Conservation (phyloP, 495 filamentous ascomycete species). For the Daldinia vernicosa region DNA sequence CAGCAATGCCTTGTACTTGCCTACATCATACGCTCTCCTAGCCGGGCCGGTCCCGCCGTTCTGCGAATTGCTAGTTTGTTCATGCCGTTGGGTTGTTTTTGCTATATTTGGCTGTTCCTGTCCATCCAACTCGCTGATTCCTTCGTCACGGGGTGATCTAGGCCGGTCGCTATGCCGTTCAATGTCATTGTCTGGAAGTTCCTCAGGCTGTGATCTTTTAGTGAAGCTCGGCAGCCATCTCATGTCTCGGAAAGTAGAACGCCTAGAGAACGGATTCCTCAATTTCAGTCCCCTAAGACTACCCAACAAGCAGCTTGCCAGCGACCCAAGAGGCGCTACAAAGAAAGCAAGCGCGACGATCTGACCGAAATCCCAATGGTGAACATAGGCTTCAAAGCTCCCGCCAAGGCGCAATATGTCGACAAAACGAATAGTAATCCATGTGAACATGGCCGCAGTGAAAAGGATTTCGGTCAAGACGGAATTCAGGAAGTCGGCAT, state of each 20-base stretch:
- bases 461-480: conserved; percentile 35
- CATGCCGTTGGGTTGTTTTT: background rate
- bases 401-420: conserved; percentile 31
- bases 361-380: conserved; percentile 34
- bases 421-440: conserved; percentile 36
- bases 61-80: conserved; percentile 10
- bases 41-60: conserved; percentile 4
- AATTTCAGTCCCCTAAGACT: conserved; percentile 9
- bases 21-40: conserved; percentile 7
- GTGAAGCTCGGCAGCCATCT: conserved; percentile 12
- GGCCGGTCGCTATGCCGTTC: conserved; percentile 11
- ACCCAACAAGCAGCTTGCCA: conserved; percentile 25
- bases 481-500: conserved; percentile 35
- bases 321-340: conserved; percentile 26
- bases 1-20: conserved; percentile 29
- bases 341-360: conserved; percentile 33
- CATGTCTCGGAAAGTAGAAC: background rate
- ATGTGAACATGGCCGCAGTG: conserved; percentile 22
- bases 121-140: background rate
- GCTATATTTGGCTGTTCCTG: background rate
- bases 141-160: conserved; percentile 2
- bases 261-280: background rate
- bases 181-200: conserved; percentile 11
- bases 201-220: conserved; percentile 14
- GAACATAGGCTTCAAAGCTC: conserved; percentile 16